Evolutionary conservation across 2,329 filamentous ascomycete species (phyloP), one percentile per base, ranked within the genome.

Genomic region (Aspergillus novoparasiticus): DNA sequence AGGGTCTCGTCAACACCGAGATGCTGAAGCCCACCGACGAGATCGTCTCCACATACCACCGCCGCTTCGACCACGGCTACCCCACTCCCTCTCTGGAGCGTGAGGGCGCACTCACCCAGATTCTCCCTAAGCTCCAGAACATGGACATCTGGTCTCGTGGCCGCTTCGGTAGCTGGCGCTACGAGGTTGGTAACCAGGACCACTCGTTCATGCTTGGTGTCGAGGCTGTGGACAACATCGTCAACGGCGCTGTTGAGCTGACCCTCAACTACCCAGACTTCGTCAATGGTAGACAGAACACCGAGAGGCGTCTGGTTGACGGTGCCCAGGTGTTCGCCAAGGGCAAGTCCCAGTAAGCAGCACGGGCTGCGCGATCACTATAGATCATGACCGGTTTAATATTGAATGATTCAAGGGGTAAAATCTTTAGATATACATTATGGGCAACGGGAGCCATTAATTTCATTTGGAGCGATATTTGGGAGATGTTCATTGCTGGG

Each of bases 191-290:
- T 76, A 97, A 97, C 87, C 93, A 97, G 86, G 94, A 97, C 81
- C 94, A 97, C 86, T 94, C 91, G 30, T 97, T 97, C 82, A 97
- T 97, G 94, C 85, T 97, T 66, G 94, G 94, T 77, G 94, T 97
- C 23, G 94, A 97, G 83, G 94, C 94, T 56, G 93, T 89, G 45
- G 94, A 97, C 82, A 88, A 92, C 83, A 92, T 97, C 75, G 87
- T 94, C 80, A 94, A 90, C 79, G 94, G 94, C 70, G 90, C 92
- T 43, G 91, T 94, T 53, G 94, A 97, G 85, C 83, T 97, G 75
- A 97, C 94, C 36, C 87, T 97, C 77, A 97, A 97, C 86, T 95
- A 97, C 85, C 94, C 94, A 64, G 93, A 97, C 82, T 96, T 97
- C 76, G 93, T 97, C 84, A 97, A 97, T 75, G 83, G 84, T 63